Base-by-base conservation (phyloP, 345 rosid species). In the Mangifera indica region DNA sequence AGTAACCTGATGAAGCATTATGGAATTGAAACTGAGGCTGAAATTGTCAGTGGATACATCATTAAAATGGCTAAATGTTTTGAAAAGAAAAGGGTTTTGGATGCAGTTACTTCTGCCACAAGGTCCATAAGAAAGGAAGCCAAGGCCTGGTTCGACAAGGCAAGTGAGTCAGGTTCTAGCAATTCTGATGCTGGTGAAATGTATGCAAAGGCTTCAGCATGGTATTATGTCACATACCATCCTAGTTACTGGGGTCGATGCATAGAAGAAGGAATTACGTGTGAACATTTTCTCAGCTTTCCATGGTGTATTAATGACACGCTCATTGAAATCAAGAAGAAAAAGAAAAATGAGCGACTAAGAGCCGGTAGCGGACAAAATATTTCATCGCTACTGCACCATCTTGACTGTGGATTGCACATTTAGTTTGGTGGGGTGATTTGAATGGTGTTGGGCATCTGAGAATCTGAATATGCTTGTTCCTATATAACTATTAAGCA, bases 131-230 rank as follows among this genome's bases (percentile, higher is more conserved):
- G 79, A 66, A 85, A 83, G 75, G 83, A 85, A 79, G 86, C 83
- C 1, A 70, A 79, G 78, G 46, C 72, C 0, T 85, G 89, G 89
- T 81, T 85, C 72, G 42, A 81, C 25, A 72, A 73, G 61, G 67
- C 67, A 46, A 71, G 76, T 56, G 57, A 46, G 17, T 53, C 61
- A 22, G 75, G 69, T 53, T 67, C 70, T 11, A 74, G 63, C 7
- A 37, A 37, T 37, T 37, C 8, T 37, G 42, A 37, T 0, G 56
- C 3, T 14, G 77, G 60, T 7, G 71, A 78, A 20, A 55, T 24
- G 12, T 52, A 79, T 8, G 85, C 84, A 2, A 85, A 86, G 69
- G 87, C 87, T 58, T 86, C 89, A 1, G 87, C 89, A 15, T 86
- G 84, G 84, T 81, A 83, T 49, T 34, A 81, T 55, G 89, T 81